These are phyloP conservation scores for Diaporthe batatas DNA, from an alignment of 2,329 filamentous ascomycete species.

Conservation along the genomic window DNA sequence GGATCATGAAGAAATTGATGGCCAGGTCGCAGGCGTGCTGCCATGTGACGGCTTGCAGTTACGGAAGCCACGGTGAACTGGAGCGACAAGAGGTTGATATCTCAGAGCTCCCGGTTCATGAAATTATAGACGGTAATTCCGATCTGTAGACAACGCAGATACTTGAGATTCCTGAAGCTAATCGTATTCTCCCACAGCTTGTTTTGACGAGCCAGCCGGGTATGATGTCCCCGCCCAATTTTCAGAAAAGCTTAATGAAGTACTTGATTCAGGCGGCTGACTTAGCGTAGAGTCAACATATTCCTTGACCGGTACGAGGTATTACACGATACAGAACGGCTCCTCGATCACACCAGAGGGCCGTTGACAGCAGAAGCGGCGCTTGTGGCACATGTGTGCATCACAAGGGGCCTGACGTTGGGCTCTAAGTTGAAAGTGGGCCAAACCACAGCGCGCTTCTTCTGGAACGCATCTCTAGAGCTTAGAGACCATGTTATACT, in stretches of 20 bases:
- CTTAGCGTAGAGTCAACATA: background rate
- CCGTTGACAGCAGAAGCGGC: background rate
- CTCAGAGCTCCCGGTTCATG: background rate
- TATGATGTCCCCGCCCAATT: background rate
- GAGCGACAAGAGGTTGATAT: background rate
- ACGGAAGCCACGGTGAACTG: background rate
- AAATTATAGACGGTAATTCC: background rate
- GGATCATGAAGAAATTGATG: background rate
- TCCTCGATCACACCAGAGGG: background rate
- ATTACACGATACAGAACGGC: background rate
- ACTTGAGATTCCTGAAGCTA: background rate
- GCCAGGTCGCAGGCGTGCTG: background rate
- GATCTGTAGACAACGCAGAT: fast-evolving
- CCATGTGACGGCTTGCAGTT: background rate
- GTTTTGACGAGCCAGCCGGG: background rate
- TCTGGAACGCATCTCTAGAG: background rate
- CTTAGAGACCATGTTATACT: background rate
- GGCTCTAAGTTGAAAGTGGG: background rate
- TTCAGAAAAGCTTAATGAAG: fast-evolving
- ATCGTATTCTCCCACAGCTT: background rate
- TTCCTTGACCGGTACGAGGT: background rate
- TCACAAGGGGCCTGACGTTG: background rate
- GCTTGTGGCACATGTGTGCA: background rate
- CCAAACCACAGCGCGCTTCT: background rate
- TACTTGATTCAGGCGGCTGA: background rate